Evolutionary conservation across 257 asterid genomes (phyloP).

Genomic region (Echium plantagineum): DNA sequence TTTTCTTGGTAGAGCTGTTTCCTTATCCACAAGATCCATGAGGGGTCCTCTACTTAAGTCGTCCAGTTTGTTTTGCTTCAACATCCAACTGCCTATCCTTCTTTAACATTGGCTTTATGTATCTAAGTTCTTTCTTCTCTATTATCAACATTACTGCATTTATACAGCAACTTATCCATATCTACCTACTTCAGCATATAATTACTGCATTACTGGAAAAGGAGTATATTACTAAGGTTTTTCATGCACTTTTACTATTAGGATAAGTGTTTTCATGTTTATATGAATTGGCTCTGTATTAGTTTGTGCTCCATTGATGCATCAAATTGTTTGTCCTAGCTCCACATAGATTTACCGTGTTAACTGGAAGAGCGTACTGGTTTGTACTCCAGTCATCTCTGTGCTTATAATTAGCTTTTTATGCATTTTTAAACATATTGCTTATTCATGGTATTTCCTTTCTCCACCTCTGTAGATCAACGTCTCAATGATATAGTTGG

Average conservation of each 20-base stretch:
- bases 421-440: background rate
- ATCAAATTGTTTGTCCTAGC: background rate
- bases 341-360: background rate
- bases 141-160: too few species aligned
- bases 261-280: background rate
- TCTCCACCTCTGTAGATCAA: constrained; percentile 47
- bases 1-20: too few species aligned
- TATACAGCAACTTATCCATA: too few species aligned
- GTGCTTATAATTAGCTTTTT: background rate
- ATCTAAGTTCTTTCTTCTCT: too few species aligned
- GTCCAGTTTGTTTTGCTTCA: too few species aligned
- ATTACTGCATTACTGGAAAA: too few species aligned
- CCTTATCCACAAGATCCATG: too few species aligned
- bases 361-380: background rate
- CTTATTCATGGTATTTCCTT: background rate
- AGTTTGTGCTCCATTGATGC: background rate
- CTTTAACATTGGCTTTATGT: too few species aligned
- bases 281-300: background rate
- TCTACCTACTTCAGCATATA: too few species aligned
- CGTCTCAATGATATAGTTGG: constrained; percentile 96
- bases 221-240: too few species aligned
- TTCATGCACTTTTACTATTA: background rate
- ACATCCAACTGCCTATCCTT: too few species aligned
- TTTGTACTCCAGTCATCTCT: background rate
- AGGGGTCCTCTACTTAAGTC: too few species aligned